These are phyloP conservation scores for Chalciporus sp. DNA, from an alignment of 1,284 basidiomycete genomes.

Conservation along the genomic window DNA sequence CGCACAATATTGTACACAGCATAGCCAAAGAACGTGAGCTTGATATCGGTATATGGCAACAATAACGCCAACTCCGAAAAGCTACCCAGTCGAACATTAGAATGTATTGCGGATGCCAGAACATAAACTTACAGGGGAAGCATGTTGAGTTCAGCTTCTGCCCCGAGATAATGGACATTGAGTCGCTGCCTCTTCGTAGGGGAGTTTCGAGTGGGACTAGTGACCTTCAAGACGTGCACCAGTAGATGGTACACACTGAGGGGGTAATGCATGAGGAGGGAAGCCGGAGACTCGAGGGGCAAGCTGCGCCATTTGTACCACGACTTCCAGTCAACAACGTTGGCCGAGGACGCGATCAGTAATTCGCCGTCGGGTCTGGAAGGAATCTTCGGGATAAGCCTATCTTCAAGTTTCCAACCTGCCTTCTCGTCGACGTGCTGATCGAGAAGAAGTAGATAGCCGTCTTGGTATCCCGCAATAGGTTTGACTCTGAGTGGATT, in stretches of 20 bases:
- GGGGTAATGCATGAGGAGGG: conserved; percentile 43
- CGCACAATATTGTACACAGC: conserved; percentile 35
- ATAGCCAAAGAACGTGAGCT: conserved; percentile 40
- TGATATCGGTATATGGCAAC: conserved; percentile 44
- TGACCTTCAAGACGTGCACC: conserved; percentile 35
- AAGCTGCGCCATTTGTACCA: conserved; percentile 45
- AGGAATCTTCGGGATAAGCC: conserved; percentile 35
- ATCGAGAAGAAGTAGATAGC: conserved; percentile 34
- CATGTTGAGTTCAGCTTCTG: conserved; percentile 46
- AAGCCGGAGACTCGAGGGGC: conserved; percentile 42
- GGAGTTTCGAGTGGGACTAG: conserved; percentile 29
- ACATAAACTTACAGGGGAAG: conserved; percentile 40
- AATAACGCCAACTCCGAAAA: conserved; percentile 45
- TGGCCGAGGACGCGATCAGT: conserved; percentile 22
- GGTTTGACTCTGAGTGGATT: conserved; percentile 12
- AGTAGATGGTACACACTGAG: conserved; percentile 42
- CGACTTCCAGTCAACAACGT: conserved; percentile 39
- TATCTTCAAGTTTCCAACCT: conserved; percentile 42
- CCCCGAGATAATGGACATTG: conserved; percentile 39
- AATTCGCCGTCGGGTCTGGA: conserved; percentile 32
- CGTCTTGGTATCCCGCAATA: conserved; percentile 30
- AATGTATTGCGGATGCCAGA: neutral
- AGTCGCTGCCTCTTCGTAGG: conserved; percentile 29
- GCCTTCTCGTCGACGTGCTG: conserved; percentile 35
- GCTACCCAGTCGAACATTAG: conserved; percentile 24